Base-by-base conservation (phyloP, 768 basidiomycete species). In the Serendipita vermifera region DNA sequence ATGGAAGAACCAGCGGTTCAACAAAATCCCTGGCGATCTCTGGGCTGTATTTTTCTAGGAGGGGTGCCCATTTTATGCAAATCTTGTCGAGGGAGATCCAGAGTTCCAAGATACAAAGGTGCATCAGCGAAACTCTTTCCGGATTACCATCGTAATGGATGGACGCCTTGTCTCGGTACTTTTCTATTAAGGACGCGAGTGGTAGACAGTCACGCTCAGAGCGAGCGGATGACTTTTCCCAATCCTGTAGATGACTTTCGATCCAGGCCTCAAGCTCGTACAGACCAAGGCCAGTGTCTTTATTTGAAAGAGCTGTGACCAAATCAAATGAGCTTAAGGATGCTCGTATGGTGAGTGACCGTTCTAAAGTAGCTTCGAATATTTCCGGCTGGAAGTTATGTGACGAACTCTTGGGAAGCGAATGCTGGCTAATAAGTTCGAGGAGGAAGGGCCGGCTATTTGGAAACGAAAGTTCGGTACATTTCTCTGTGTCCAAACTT, bases 41-140 rank as follows among this genome's bases (percentile, higher is more conserved):
- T 0, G 78, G 76, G 7, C 75, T 72, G 55, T 76, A 79, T 3
- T 71, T 63, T 0, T 38, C 38, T 3, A 79, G 63, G 11, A 77
- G 65, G 1, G 77, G 72, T 32, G 64, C 62, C 22, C 67, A 63
- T n/a, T 33, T 38, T 17, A 71, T 62, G 1, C 63, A 67, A 14
- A 72, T 31, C 24, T 60, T 66, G 59, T 79, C 77, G 3, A 78
- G 63, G 0, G 70, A 72, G 0, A 74, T 65, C 77, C 78, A 79
- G 15, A 79, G 66, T 31, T 76, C 72, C 17, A 77, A 61, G 32
- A 72, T 57, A 3, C 72, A 72, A 40, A 79, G 62, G 33, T 78
- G 59, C 69, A 79, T 73, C 1, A 72, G 55, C 13, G 69, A 70
- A 5, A 60, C 39, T n/a, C 60, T 36, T 43, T 60, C 63, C 17